Percentiles rank a stretch among this genome's conserved stretches.
Evolutionary conservation across 345 rosid species (phyloP).

Genomic region (Eucalyptus tenuipes): DNA sequence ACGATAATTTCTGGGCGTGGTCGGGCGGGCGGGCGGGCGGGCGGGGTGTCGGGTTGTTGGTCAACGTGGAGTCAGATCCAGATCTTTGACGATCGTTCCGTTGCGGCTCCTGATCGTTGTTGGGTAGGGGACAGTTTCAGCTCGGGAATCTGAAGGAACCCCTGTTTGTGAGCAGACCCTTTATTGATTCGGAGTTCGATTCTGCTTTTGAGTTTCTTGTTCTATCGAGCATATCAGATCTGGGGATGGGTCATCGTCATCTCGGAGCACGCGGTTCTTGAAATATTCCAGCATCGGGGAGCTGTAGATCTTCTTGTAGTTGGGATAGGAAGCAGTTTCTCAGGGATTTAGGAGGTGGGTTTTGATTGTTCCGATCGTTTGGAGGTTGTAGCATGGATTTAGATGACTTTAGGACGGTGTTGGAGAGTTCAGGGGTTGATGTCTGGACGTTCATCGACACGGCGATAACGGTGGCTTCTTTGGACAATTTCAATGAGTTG

Average conservation of each 20-base stretch:
- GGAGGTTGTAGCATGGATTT: constrained; percentile 45
- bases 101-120: background rate
- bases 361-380: background rate
- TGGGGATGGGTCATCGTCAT: background rate
- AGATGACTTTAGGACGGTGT: constrained; percentile 67
- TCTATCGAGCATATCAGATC: background rate
- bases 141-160: background rate
- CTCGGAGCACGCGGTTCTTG: background rate
- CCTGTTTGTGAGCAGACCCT: background rate
- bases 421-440: constrained; percentile 75
- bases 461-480: constrained; percentile 67
- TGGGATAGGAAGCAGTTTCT: background rate
- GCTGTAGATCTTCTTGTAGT: background rate
- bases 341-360: background rate
- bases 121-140: background rate
- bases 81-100: background rate
- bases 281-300: background rate
- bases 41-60: background rate
- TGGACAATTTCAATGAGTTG: constrained; percentile 56
- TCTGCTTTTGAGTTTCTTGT: background rate
- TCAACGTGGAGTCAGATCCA: background rate
- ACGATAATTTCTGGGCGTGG: background rate
- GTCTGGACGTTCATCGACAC: constrained; percentile 90
- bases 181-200: background rate
- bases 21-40: background rate